Evolutionary conservation across 805 yeast species (phyloP).

Genomic region (Wickerhamiella australiensis): DNA sequence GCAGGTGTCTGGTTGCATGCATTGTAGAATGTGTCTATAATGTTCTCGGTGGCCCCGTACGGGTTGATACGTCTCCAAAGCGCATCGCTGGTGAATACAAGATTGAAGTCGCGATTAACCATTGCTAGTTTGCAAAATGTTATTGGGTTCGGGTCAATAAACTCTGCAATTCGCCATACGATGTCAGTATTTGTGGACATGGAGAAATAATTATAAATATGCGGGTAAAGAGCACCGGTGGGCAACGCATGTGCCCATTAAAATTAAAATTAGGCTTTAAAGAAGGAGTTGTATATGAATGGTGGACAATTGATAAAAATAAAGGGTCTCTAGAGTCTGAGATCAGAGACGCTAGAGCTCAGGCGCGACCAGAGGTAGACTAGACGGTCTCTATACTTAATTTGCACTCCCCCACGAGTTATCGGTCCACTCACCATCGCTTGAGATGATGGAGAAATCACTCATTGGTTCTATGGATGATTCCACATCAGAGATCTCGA

Average conservation of each 20-base stretch:
- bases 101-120: background rate
- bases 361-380: too few relatives aligned
- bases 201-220: background rate
- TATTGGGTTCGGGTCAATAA: background rate
- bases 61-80: background rate
- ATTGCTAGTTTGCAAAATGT: background rate
- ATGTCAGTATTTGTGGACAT: background rate
- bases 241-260: too few relatives aligned
- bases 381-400: too few relatives aligned
- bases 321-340: too few relatives aligned
- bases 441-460: background rate
- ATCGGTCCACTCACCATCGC: conserved; percentile 1
- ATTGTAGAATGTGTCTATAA: background rate
- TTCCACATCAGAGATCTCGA: background rate
- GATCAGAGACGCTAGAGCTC: too few relatives aligned
- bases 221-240: too few relatives aligned
- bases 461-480: background rate
- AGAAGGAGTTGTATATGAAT: too few relatives aligned
- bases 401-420: background rate
- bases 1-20: background rate
- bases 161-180: background rate
- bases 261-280: too few relatives aligned
- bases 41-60: background rate
- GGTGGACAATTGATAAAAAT: too few relatives aligned
- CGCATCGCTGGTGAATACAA: conserved; percentile 1